Evolutionary conservation across 1,284 basidiomycete genomes (phyloP).

Genomic region (Trichosporon inkin): DNA sequence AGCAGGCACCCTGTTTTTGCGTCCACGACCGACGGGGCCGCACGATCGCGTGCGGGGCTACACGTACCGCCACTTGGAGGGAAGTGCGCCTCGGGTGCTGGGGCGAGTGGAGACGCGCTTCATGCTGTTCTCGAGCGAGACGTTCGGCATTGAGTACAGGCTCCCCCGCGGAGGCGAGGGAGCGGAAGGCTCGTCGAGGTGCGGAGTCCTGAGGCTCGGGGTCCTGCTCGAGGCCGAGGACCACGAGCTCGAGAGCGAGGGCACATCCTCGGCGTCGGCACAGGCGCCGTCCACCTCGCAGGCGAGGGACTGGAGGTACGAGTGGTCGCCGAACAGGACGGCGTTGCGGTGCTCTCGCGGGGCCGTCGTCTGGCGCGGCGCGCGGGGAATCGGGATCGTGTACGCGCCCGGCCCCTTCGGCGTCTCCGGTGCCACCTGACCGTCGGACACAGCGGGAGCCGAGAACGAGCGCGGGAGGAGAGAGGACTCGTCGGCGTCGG

Average conservation of each 20-base stretch:
- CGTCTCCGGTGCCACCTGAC: not conserved
- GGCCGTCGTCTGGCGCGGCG: not conserved
- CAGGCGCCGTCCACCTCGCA: not conserved
- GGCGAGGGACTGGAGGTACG: slow-evolving; percentile 6
- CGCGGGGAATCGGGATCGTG: not conserved
- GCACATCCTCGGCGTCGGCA: slow-evolving; percentile 6
- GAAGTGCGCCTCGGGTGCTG: not conserved
- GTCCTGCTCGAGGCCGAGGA: not conserved
- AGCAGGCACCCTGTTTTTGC: not conserved
- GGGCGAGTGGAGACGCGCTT: not conserved
- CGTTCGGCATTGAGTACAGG: slow-evolving; percentile 3
- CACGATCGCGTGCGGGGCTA: not conserved
- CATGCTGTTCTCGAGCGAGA: not conserved
- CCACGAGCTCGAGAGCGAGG: not conserved
- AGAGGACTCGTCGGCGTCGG: slow-evolving; percentile 8
- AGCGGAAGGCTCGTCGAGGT: not conserved
- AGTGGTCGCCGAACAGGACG: slow-evolving; percentile 12
- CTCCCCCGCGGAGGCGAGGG: not conserved
- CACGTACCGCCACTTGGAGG: not conserved
- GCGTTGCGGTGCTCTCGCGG: not conserved
- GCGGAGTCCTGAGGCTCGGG: not conserved
- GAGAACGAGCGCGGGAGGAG: too few relatives aligned
- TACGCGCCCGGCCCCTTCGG: not conserved
- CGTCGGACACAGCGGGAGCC: too few relatives aligned
- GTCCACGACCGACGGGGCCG: not conserved